These are phyloP conservation scores for Neurospora tetraspora DNA, from an alignment of 495 filamentous ascomycete species.

Conservation along the genomic window DNA sequence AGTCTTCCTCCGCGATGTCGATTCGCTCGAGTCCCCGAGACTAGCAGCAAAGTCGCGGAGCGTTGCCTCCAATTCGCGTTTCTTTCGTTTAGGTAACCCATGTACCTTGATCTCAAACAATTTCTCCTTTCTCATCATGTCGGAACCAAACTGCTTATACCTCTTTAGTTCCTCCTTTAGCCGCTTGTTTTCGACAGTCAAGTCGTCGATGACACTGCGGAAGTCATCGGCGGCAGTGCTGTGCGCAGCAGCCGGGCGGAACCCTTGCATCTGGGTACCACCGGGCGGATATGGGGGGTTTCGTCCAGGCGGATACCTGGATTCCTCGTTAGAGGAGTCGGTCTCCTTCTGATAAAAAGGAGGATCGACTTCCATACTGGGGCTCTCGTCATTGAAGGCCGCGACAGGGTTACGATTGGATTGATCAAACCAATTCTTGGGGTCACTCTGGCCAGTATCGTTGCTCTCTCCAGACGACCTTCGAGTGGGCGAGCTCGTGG, in stretches of 20 bases:
- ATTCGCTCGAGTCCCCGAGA: slow-evolving; percentile 36
- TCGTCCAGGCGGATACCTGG: not conserved
- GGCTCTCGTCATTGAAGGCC: slow-evolving; percentile 10
- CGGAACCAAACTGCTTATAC: slow-evolving; percentile 52
- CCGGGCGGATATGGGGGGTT: slow-evolving; percentile 14
- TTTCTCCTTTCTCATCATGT: slow-evolving; percentile 51
- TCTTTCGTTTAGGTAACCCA: slow-evolving; percentile 53
- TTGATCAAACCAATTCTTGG: slow-evolving; percentile 37
- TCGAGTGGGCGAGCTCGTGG: slow-evolving; percentile 11
- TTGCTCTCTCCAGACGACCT: slow-evolving; percentile 33
- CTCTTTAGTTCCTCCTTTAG: slow-evolving; percentile 58
- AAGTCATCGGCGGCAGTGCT: slow-evolving; percentile 49
- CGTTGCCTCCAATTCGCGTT: slow-evolving; percentile 61
- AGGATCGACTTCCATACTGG: slow-evolving; percentile 40
- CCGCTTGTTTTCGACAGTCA: slow-evolving; percentile 62
- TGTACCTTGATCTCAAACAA: slow-evolving; percentile 71
- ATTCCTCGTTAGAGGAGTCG: slow-evolving; percentile 32
- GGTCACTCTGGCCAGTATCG: slow-evolving; percentile 28
- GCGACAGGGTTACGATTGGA: slow-evolving; percentile 32
- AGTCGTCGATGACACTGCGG: slow-evolving; percentile 60
- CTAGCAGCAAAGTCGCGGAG: slow-evolving; percentile 54
- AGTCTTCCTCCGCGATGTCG: slow-evolving; percentile 22
- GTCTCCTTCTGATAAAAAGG: slow-evolving; percentile 43
- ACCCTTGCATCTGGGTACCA: slow-evolving; percentile 1
- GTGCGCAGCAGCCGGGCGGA: slow-evolving; percentile 22